Conservation (phyloP, 306 rosid genomes). For the Vigna unguiculata region DNA sequence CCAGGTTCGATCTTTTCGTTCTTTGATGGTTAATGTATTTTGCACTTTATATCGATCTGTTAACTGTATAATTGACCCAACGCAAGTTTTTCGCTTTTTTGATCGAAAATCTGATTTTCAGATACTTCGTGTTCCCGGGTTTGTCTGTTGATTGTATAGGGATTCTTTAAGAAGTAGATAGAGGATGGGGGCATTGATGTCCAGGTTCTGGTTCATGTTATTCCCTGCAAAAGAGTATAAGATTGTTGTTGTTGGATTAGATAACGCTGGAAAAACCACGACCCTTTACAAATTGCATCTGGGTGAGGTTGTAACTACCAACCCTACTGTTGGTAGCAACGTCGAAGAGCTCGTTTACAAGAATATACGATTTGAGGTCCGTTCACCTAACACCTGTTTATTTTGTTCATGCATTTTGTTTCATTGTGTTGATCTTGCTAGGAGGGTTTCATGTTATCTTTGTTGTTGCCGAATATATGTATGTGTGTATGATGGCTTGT, state of each 20-base stretch:
- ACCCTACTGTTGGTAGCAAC: conserved; percentile 98
- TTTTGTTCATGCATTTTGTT: neutral
- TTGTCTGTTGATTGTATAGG: conserved; percentile 39
- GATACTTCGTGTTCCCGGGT: conserved; percentile 26
- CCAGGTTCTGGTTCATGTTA: conserved; percentile 90
- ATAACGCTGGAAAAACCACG: conserved; percentile 96
- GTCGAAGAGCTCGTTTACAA: conserved; percentile 97
- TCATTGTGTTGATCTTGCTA: conserved; percentile 29
- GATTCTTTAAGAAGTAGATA: conserved; percentile 17
- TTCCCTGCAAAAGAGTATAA: conserved; percentile 92
- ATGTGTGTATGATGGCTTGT: neutral
- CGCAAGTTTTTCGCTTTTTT: conserved; percentile 19
- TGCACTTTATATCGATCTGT: conserved; percentile 46
- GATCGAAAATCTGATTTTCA: conserved; percentile 9
- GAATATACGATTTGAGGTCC: conserved; percentile 94
- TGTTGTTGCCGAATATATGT: neutral
- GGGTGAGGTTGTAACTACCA: conserved; percentile 98
- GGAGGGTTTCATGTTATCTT: conserved; percentile 2
- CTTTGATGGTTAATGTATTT: neutral
- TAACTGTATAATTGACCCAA: conserved; percentile 32
- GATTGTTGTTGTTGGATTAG: conserved; percentile 94
- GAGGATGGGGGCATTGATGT: conserved; percentile 80
- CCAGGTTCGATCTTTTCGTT: conserved; percentile 52
- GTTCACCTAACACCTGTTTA: neutral
- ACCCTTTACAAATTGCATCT: conserved; percentile 95